A percentile compares a stretch with the other conserved stretches of the same genome.
phyloP scores from a whole-genome alignment of 1,284 basidiomycete species.

The Ustilago trichophora region DNA sequence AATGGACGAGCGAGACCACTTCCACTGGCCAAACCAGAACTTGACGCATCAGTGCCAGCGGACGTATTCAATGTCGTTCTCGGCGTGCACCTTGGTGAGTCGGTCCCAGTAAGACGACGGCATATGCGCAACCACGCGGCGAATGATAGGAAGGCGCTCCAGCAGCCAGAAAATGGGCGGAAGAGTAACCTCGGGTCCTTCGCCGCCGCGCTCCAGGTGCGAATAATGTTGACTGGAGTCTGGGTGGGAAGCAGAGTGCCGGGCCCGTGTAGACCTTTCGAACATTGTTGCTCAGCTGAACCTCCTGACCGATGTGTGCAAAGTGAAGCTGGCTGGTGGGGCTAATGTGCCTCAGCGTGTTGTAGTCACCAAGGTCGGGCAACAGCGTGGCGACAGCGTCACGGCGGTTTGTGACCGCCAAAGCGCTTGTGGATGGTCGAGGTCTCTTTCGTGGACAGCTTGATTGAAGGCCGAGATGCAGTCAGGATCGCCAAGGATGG shows the following conservation, averaged over 20 bases:
- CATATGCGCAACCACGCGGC: constrained; percentile 26
- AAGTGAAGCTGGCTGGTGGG: constrained; percentile 48
- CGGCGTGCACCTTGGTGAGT: constrained; percentile 34
- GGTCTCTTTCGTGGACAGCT: constrained; percentile 17
- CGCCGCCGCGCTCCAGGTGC: constrained; percentile 32
- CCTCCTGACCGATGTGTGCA: constrained; percentile 46
- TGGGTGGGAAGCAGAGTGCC: constrained; percentile 39
- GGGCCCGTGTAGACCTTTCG: constrained; percentile 37
- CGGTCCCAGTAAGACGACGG: constrained; percentile 44
- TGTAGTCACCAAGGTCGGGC: constrained; percentile 43
- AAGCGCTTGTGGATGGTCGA: constrained; percentile 35
- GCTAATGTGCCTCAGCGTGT: constrained; percentile 26
- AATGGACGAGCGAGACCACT: background rate
- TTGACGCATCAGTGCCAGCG: constrained; percentile 10
- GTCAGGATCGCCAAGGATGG: constrained; percentile 46
- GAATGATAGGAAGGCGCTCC: constrained; percentile 18
- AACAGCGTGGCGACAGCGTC: constrained; percentile 47
- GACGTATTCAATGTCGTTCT: constrained; percentile 16
- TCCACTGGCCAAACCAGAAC: background rate
- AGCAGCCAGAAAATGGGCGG: constrained; percentile 18
- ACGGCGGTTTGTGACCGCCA: constrained; percentile 46
- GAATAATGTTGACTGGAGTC: constrained; percentile 36
- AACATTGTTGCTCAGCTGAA: constrained; percentile 29
- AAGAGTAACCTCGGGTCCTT: constrained; percentile 35
- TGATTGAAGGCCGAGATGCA: constrained; percentile 44